A percentile compares a stretch with the other conserved stretches of the same genome.
These are phyloP conservation scores for Talaromyces adpressus DNA, from an alignment of 495 filamentous ascomycete genomes.

Conservation along the genomic window DNA sequence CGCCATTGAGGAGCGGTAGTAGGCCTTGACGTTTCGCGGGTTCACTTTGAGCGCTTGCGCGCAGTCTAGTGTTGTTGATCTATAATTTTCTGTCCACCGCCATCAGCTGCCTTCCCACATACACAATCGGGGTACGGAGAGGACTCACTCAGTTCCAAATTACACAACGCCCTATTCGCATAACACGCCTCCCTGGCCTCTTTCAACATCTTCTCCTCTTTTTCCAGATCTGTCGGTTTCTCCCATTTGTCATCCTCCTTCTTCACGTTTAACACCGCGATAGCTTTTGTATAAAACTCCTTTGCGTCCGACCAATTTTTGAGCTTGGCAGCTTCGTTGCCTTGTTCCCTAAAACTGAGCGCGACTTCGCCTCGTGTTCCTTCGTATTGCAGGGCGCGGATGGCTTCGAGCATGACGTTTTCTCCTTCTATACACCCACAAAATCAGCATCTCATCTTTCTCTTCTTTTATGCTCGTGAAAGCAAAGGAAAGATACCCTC, in stretches of 20 bases:
- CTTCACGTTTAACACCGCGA: constrained; percentile 55
- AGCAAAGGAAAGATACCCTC: constrained; percentile 24
- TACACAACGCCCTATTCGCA: constrained; percentile 80
- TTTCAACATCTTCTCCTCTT: constrained; percentile 51
- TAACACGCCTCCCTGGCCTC: constrained; percentile 66
- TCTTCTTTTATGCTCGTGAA: neutral
- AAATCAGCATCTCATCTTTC: neutral
- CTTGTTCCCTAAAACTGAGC: constrained; percentile 73
- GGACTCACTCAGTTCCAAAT: constrained; percentile 62
- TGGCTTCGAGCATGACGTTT: constrained; percentile 74
- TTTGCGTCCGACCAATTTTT: constrained; percentile 76
- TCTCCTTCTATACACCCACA: constrained; percentile 38
- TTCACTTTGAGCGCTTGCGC: constrained; percentile 73
- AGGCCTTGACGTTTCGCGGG: constrained; percentile 74
- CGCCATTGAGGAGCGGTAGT: constrained; percentile 73
- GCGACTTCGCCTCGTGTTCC: constrained; percentile 78
- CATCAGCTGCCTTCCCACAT: neutral
- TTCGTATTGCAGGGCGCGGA: constrained; percentile 87
- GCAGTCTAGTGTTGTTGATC: constrained; percentile 75
- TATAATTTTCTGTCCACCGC: constrained; percentile 60
- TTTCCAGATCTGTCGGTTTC: constrained; percentile 34
- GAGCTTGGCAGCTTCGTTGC: constrained; percentile 75
- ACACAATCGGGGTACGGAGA: neutral
- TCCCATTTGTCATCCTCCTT: constrained; percentile 43
- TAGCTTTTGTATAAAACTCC: constrained; percentile 83